Evolutionary conservation across 2,329 filamentous ascomycete genomes (phyloP), one percentile per base, ranked within the genome.

Genomic region (Aspergillus piperis): DNA sequence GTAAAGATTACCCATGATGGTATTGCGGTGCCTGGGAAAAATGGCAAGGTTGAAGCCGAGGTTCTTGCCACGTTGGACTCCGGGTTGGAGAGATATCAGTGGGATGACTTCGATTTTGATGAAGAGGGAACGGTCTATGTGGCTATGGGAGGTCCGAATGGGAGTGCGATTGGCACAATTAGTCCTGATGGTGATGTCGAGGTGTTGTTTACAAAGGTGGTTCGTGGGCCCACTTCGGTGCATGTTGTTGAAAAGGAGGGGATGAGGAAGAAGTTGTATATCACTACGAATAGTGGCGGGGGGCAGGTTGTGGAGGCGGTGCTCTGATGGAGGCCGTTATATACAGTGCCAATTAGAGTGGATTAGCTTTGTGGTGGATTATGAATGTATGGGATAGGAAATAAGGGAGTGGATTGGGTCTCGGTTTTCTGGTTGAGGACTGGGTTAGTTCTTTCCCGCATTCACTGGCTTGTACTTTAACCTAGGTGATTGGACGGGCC

Each of bases 31-130:
- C 32, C 11, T 13, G 32, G 32, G 32, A 15, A 36, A 36, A 2
- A 6, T 13, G 32, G 32, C 32, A 15, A 36, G 11, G 54, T 57
- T 2, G 23, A 30, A 2, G 49, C 64, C 11, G 13, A 65, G 30
- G 32, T 62, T 3, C 58, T 66, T 44, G 58, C 62, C 6, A 23
- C 59, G 30, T 21, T 44, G 17, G n/a, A 32, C 11, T 27, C 39
- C 11, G 32, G 11, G 10, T 5, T 13, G 10, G 54, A 50, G 1
- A 41, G 6, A 8, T 51, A 52, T 11, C 52, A 60, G 8, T 62
- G 58, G 60, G 65, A 67, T 49, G 65, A 67, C 48, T 66, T 67
- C 25, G 48, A 53, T 19, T 19, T 66, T 8, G 65, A 60, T 50
- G 23, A n/a, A 10, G 32, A 42, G 32, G 60, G 62, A 2, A 38